Conservation (phyloP, 345 rosid genomes). For the Psidium friedrichsthalianum region DNA sequence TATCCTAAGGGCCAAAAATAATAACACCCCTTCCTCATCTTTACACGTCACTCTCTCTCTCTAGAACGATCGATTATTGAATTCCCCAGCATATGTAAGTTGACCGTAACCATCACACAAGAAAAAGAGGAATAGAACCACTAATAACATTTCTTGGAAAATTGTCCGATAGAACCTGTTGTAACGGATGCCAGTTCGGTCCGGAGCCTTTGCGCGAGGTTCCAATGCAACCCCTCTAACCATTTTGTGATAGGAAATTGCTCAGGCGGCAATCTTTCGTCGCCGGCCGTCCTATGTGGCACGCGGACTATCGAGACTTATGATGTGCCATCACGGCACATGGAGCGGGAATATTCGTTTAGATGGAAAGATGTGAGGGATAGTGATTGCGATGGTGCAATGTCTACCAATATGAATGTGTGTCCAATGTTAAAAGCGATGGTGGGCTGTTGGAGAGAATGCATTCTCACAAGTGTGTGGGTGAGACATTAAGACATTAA, state of each 20-base stretch:
- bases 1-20: background rate
- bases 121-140: background rate
- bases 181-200: fast-evolving
- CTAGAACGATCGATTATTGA: background rate
- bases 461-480: background rate
- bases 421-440: background rate
- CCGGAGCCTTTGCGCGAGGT: fast-evolving
- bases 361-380: background rate
- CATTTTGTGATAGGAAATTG: fast-evolving
- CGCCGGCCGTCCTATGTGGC: background rate
- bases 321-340: background rate
- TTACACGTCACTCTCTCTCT: background rate
- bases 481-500: background rate
- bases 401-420: background rate
- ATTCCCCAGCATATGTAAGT: background rate
- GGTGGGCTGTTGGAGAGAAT: background rate
- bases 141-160: no score
- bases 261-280: fast-evolving
- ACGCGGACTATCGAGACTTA: background rate
- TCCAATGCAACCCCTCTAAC: fast-evolving
- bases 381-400: background rate
- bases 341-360: background rate
- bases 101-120: background rate
- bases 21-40: background rate
- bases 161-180: fast-evolving